Percentiles rank a stretch among this genome's conserved stretches.
These are phyloP conservation scores for Fraxinus angustifolia DNA, from an alignment of 305 asterid species.

Conservation along the genomic window DNA sequence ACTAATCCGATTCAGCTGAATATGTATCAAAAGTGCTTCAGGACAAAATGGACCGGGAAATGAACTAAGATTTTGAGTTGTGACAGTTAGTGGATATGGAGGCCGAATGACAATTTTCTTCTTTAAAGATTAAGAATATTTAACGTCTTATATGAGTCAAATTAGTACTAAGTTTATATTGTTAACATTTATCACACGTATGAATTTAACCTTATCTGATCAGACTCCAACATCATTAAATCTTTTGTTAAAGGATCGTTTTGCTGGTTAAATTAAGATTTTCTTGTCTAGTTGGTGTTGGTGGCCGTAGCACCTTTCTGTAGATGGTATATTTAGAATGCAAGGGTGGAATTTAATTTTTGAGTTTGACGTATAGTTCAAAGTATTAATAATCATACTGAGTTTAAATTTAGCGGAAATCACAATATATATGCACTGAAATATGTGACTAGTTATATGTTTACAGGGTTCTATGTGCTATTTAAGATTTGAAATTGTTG, in stretches of 20 bases:
- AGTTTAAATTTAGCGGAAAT: too few relatives aligned
- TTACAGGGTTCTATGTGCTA: too few relatives aligned
- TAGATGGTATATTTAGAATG: background rate
- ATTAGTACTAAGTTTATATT: background rate
- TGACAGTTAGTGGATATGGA: background rate
- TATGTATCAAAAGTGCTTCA: background rate
- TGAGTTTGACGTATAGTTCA: background rate
- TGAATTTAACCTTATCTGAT: background rate
- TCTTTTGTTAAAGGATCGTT: background rate
- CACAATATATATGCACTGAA: too few relatives aligned
- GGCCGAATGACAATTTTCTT: background rate
- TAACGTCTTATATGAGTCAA: background rate
- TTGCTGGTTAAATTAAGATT: background rate
- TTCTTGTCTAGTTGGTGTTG: background rate
- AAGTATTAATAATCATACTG: too few relatives aligned
- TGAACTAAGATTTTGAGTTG: slow-evolving; percentile 4
- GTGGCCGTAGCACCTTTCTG: background rate
- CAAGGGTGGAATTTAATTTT: too few relatives aligned
- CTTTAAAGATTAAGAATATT: background rate
- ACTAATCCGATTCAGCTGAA: too few relatives aligned
- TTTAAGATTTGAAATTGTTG: too few relatives aligned
- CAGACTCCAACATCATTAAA: background rate
- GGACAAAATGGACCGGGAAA: slow-evolving; percentile 1
- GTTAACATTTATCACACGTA: background rate
- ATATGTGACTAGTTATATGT: too few relatives aligned